Evolutionary conservation across 2,329 filamentous ascomycete genomes (phyloP), one percentile per base, ranked within the genome.

Genomic region (Sphaerulina musiva): DNA sequence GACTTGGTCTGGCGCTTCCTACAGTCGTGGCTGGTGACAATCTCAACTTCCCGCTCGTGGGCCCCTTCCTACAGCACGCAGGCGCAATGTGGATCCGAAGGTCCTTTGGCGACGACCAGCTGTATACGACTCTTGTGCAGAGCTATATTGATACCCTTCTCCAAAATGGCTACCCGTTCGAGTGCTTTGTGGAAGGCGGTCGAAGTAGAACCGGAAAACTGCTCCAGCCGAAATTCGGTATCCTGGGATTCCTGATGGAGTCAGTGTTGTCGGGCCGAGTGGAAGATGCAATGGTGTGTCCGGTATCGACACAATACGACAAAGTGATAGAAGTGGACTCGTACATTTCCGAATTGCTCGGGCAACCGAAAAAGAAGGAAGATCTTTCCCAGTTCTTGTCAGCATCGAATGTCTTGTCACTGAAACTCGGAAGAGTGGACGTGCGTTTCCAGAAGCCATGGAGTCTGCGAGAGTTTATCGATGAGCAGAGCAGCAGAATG

Each of bases 271-370:
- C 89, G 0, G 90, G 91, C 0, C 81, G 91, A 6, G 90, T 95
- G 0, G 78, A 95, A 45, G 93, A 98, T 70, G 85, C 89, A 32
- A 87, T 96, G 41, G 89, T 98, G 49, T 95, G 92, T 63, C 93
- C 93, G 0, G 93, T 98, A 44, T 95, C 88, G 70, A 96, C 91
- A 0, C 93, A 98, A 69, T 98, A 98, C 68, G 93, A 98, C 76
- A 98, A 97, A 68, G 93, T 98, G 53, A 95, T 98, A 56, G 93
- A 98, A 71, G 95, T 95, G 0, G 90, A 95, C 60, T 93, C 90
- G 4, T 98, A 98, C 66, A 92, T 97, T 43, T 93, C 85, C 34
- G 93, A 98, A 70, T 80, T 98, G 2, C 79, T 98, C 0, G 93
- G 93, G 2, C 85, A 95, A 58, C 93, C 93, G 0, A 98, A 98